phyloP scores from a whole-genome alignment of 495 filamentous ascomycete species.

The Xylaria palmicola region DNA sequence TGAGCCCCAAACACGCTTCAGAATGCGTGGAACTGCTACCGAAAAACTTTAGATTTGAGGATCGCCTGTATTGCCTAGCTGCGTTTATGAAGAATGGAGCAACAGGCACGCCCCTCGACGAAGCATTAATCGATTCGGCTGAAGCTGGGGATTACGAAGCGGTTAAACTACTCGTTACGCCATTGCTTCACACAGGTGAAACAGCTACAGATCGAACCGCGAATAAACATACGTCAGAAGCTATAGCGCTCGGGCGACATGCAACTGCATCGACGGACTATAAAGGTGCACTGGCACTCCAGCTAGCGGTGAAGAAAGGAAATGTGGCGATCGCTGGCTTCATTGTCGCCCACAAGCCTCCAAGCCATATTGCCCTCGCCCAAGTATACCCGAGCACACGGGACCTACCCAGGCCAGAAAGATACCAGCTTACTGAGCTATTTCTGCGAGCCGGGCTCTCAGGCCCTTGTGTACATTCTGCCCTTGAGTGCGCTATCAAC shows the following conservation, averaged over 20 bases:
- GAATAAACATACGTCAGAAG: constrained; percentile 24
- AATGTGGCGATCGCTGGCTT: constrained; percentile 37
- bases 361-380: constrained; percentile 35
- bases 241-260: constrained; percentile 36
- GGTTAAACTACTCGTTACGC: constrained; percentile 40
- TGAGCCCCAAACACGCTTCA: constrained; percentile 41
- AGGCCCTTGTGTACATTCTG: constrained; percentile 33
- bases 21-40: constrained; percentile 43
- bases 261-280: constrained; percentile 46
- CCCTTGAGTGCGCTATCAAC: constrained; percentile 43
- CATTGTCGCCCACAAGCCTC: constrained; percentile 40
- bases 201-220: constrained; percentile 22
- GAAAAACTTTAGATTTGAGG: constrained; percentile 40
- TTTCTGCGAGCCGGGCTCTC: constrained; percentile 42
- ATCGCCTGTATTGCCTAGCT: constrained; percentile 38
- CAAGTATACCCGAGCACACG: constrained; percentile 38
- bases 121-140: constrained; percentile 42
- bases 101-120: constrained; percentile 33
- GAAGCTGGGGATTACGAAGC: constrained; percentile 39
- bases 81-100: constrained; percentile 44
- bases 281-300: constrained; percentile 41
- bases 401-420: constrained; percentile 29
- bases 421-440: constrained; percentile 40
- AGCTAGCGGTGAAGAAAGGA: constrained; percentile 37
- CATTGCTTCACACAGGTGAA: constrained; percentile 35